Base-by-base conservation (phyloP, 805 yeast genomes). In the Candida qinlingensis region DNA sequence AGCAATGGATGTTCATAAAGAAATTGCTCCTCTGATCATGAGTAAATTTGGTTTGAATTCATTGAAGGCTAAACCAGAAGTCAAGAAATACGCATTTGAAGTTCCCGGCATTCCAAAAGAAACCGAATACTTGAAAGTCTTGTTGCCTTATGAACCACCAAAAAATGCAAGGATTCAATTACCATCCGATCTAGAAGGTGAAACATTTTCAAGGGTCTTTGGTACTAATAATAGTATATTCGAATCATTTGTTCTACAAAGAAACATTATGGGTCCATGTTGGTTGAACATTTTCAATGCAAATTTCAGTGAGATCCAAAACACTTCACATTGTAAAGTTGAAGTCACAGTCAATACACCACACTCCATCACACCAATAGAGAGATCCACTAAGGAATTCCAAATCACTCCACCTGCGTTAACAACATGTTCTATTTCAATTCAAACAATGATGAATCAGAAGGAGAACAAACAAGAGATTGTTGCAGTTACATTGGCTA, bases 201-300 rank as follows among this genome's bases (percentile, higher is more conserved):
- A 79, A 41, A 86, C 95, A 0, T 90, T 87, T 61, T 69, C 74
- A 8, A 85, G 79, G 49, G 87, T 89, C 3, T 89, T 90, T 69
- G 98, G 98, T 44, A 74, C 87, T 3, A 79, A 74, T 50, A 66
- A 94, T 3, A 75, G 76, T 47, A 71, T 87, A 27, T 90, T 94
- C 64, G 99, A 94, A 70, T 75, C 87, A 10, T 89, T 94, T 66
- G 94, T 89, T 9, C 59, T 91, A 28, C 88, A 84, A 64, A 75
- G 87, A 57, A 83, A 85, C 56, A 75, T 94, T 41, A 91, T 89
- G 97, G 99, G 99, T 8, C 99, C 99, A 4, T 90, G 98, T 64
- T 94, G 99, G 99, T 71, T 94, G 45, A 85, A 85, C 43, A 73
- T 94, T 45, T 71, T 75, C 39, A 75, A 78, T 44, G 85, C 83